Evolutionary conservation across 169 alveolate species (phyloP), one percentile per base, ranked within the genome.

Genomic region (Blepharisma undulans): DNA sequence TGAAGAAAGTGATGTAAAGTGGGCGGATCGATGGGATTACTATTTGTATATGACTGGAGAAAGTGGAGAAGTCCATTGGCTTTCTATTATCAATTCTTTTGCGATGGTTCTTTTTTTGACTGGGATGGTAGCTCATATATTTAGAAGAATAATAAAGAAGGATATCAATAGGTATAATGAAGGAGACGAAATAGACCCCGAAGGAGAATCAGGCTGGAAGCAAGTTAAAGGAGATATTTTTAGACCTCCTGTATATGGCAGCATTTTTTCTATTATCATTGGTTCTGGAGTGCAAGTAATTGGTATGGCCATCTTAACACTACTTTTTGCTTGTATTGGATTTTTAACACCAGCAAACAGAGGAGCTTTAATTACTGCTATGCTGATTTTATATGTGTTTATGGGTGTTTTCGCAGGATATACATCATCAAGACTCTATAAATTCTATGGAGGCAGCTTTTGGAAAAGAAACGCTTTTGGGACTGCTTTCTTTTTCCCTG

Each of bases 141-240:
- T 98, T 82, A 91, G 96, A 61, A 95, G 97, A n/a, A 97, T 97
- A 22, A 86, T 98, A 78, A 95, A 93, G 88, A 88, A 97, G 66
- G 99, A 98, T 87, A 96, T 98, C 32, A 86, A 74, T 60, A 87
- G 86, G 71, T 97, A 97, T 89, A 97, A 97, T 89, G 96, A 94
- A 27, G 76, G 96, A 14, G 97, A 91, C 71, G 85, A 94, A 25
- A 90, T 91, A 30, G 98, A 96, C 88, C 95, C 94, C n/a, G 93
- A 94, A 22, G 98, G 94, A 88, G 98, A 96, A 71, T 91, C 96
- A 72, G 98, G 98, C 19, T 98, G 99, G 99, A 98, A 98, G 91
- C 95, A 97, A 89, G 97, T 97, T 5, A 97, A 95, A 81, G 98
- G 98, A 14, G 99, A 98, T 91, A 98, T 98, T 32, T 98, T 98